A percentile compares a stretch with the other conserved stretches of the same genome.
Evolutionary conservation across 2,329 filamentous ascomycete species (phyloP).

Genomic region (Colletotrichum paranaense): DNA sequence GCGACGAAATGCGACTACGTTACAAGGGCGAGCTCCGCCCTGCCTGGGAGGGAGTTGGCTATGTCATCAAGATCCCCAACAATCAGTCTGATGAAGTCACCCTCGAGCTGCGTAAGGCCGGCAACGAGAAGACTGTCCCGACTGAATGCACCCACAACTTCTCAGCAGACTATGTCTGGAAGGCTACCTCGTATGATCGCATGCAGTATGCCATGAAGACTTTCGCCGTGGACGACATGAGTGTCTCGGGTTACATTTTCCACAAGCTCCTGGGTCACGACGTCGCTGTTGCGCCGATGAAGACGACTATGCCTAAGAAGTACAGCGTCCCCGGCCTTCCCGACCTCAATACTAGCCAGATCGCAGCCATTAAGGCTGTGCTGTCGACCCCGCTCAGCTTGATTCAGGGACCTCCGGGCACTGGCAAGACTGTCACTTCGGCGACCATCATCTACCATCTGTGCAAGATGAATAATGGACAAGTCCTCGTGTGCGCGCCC

Average conservation of each 20-base stretch:
- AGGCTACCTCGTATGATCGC: conserved; percentile 97
- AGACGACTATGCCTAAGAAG: conserved; percentile 94
- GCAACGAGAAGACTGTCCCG: conserved; percentile 94
- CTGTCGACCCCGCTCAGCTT: conserved; percentile 92
- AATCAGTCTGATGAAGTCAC: conserved; percentile 98
- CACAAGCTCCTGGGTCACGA: conserved; percentile 96
- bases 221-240: conserved; percentile 97
- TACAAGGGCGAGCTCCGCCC: conserved; percentile 94
- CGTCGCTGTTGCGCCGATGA: conserved; percentile 93
- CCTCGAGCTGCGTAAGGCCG: conserved; percentile 92
- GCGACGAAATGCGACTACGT: conserved; percentile 97
- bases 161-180: conserved; percentile 99
- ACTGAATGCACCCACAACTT: conserved; percentile 98
- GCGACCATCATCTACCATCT: conserved; percentile 99
- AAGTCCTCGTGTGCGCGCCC: conserved; percentile 95
- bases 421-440: conserved; percentile 98
- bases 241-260: conserved; percentile 98
- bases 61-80: conserved; percentile 99
- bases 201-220: conserved; percentile 99
- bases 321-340: conserved; percentile 95
- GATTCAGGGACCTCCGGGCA: conserved; percentile 96
- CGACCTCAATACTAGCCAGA: conserved; percentile 94
- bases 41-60: conserved; percentile 97
- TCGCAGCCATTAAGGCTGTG: conserved; percentile 95
- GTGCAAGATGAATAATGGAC: conserved; percentile 92